Percentiles rank a stretch among this genome's conserved stretches.
Conservation (phyloP, 768 basidiomycete genomes). For the Boletus coccyginus region DNA sequence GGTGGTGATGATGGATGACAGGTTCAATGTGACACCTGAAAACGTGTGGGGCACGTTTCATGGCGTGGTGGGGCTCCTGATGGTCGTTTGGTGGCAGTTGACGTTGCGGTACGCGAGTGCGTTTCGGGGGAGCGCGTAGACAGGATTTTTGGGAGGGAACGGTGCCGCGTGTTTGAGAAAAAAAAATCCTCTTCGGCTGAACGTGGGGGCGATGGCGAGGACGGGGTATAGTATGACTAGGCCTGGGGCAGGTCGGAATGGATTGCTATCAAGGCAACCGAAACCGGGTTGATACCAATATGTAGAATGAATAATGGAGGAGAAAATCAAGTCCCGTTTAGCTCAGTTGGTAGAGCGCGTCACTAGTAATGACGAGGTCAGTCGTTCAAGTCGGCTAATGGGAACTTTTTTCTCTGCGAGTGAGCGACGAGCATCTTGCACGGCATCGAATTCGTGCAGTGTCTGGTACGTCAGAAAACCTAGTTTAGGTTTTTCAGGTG, state of each 20-base stretch:
- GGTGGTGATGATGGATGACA: not conserved
- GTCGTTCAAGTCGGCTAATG: constrained; percentile 43
- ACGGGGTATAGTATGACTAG: no score
- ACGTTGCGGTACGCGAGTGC: constrained; percentile 55
- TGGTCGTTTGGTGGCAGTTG: constrained; percentile 81
- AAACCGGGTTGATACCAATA: not conserved
- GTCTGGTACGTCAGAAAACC: no score
- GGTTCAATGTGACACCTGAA: constrained; percentile 63
- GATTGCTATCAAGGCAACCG: not conserved
- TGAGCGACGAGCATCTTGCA: no score
- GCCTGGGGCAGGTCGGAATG: not conserved
- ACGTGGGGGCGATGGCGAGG: no score
- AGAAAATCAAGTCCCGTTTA: constrained; percentile 28
- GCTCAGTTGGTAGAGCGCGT: constrained; percentile 52
- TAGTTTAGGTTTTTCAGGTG: no score
- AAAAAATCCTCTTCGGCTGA: no score
- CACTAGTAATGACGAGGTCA: constrained; percentile 48
- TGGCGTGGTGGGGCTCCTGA: constrained; percentile 65
- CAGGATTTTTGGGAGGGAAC: no score
- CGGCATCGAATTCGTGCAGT: no score
- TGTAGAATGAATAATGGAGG: not conserved
- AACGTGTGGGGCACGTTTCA: constrained; percentile 69
- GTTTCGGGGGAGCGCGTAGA: constrained; percentile 25
- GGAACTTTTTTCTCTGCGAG: constrained; percentile 18
- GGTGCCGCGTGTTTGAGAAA: no score